Evolutionary conservation across 352 stramenopile species (phyloP).

Genomic region (Phytophthora aleatoria): DNA sequence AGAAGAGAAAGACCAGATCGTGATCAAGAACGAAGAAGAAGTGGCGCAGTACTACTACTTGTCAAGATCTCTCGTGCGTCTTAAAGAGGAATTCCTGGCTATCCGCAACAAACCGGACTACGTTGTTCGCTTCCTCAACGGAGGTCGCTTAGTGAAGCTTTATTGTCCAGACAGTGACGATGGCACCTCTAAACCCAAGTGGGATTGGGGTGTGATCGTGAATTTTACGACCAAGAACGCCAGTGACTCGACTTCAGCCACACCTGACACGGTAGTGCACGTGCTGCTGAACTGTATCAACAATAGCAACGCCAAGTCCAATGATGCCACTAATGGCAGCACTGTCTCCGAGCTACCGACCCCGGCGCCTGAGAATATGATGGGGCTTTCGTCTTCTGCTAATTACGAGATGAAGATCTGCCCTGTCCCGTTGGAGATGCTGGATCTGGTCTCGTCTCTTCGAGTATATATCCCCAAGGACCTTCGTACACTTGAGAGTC

Average conservation of each 20-base stretch:
- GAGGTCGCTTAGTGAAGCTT: constrained; percentile 91
- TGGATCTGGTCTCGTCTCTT: constrained; percentile 79
- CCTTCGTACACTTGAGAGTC: constrained; percentile 70
- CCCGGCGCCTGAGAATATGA: constrained; percentile 61
- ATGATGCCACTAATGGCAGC: constrained; percentile 33
- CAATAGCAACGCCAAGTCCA: constrained; percentile 28
- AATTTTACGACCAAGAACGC: constrained; percentile 87
- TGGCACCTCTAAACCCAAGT: constrained; percentile 50
- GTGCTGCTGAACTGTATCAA: constrained; percentile 78
- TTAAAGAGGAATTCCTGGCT: constrained; percentile 92
- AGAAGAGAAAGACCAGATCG: constrained; percentile 86
- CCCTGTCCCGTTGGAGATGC: constrained; percentile 76
- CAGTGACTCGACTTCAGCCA: constrained; percentile 64
- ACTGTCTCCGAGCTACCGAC: constrained; percentile 46
- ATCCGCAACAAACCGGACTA: constrained; percentile 93
- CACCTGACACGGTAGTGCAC: constrained; percentile 74
- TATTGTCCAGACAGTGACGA: constrained; percentile 63
- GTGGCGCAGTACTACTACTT: constrained; percentile 91
- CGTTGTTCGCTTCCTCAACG: constrained; percentile 94
- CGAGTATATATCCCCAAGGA: constrained; percentile 89
- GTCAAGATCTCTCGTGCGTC: constrained; percentile 91
- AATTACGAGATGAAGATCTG: constrained; percentile 87
- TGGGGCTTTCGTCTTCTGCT: constrained; percentile 53
- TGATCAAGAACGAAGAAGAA: constrained; percentile 90
- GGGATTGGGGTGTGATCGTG: constrained; percentile 87